Conservation (phyloP, 2,329 filamentous ascomycete genomes). For the Diaporthe vaccinii region DNA sequence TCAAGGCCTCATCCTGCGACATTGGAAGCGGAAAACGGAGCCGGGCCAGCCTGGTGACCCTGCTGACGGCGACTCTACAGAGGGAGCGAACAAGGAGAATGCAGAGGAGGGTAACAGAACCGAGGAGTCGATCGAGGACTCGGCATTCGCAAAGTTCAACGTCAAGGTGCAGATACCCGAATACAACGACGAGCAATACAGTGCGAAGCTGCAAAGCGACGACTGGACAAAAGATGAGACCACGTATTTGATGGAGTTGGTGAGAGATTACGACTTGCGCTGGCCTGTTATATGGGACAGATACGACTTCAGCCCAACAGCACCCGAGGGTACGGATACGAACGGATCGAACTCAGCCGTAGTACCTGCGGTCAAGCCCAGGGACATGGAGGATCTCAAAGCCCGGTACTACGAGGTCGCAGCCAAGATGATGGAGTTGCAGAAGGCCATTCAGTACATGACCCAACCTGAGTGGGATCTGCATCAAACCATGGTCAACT, state of each 20-base stretch:
- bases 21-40: slow-evolving; percentile 81
- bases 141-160: slow-evolving; percentile 87
- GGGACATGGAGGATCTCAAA: slow-evolving; percentile 92
- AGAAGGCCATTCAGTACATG: slow-evolving; percentile 89
- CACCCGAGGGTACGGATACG: slow-evolving; percentile 59
- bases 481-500: slow-evolving; percentile 89
- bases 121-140: slow-evolving; percentile 64
- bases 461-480: slow-evolving; percentile 84
- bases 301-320: slow-evolving; percentile 78
- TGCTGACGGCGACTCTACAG: slow-evolving; percentile 50
- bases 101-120: slow-evolving; percentile 44
- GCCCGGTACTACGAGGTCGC: slow-evolving; percentile 90
- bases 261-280: slow-evolving; percentile 84
- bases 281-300: slow-evolving; percentile 95
- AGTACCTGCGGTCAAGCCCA: slow-evolving; percentile 64
- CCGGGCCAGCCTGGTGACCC: slow-evolving; percentile 50
- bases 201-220: slow-evolving; percentile 76
- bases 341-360: slow-evolving; percentile 66
- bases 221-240: slow-evolving; percentile 96
- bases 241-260: slow-evolving; percentile 85
- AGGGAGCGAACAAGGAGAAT: slow-evolving; percentile 51
- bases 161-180: slow-evolving; percentile 82
- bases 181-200: slow-evolving; percentile 91
- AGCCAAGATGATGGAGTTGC: slow-evolving; percentile 83
- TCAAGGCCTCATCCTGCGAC: slow-evolving; percentile 75